Evolutionary conservation across 805 yeast genomes (phyloP), one percentile per base, ranked within the genome.

Genomic region (Candida anglica): DNA sequence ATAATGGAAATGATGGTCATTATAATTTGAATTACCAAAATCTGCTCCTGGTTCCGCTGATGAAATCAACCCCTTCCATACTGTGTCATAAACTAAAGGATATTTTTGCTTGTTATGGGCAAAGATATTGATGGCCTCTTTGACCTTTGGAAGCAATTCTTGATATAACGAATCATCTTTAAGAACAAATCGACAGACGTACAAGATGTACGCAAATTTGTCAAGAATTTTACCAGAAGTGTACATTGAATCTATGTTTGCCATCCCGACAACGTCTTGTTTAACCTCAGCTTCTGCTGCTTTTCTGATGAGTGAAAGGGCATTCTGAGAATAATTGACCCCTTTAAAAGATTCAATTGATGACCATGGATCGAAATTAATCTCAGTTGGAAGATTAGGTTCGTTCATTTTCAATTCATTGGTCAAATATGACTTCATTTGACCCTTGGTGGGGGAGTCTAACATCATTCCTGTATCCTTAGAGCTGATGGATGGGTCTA

Each of bases 151-250:
- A 28, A 87, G 61, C 25, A 84, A 61, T 6, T 55, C 54, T 10
- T 54, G 45, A 1, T 93, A 72, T 36, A 82, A 58, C 1, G 50
- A 54, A 0, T 58, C 51, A 50, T 89, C 83, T 14, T 74, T 53
- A 28, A 91, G 56, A 14, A 91, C 69, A 41, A 69, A 79, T 35
- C 82, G 79, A 24, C 81, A 77, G 8, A 80, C 86, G 42, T 83
- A 83, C 10, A 87, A 67, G 33, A 93, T 73, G 69, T 84, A 83
- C 0, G 98, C 96, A 59, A 85, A 93, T 60, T 89, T 93, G 45
- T 88, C 96, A 32, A 89, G 63, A 18, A 78, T 71, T 55, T 93
- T 91, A 9, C 98, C 98, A 2, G 95, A 74, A 15, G 86, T 79
- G 60, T 91, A 91, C 85, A 89, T 89, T 0, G 96, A 86, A 41